Conservation (phyloP, 2,329 filamentous ascomycete species). For the Sclerotinia minor region DNA sequence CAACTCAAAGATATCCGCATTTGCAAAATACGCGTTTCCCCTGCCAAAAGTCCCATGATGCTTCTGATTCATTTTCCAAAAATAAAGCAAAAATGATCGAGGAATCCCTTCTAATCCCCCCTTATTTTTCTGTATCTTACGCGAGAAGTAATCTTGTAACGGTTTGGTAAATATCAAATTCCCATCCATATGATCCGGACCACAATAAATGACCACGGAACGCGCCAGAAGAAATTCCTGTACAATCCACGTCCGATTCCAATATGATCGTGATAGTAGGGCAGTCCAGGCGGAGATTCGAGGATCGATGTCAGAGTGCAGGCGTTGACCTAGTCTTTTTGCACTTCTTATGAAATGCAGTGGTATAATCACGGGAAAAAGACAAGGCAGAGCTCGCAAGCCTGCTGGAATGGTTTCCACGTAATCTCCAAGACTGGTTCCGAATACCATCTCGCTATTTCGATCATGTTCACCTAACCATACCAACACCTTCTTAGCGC, state of each 20-base stretch:
- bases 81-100: conserved; percentile 5
- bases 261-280: conserved; percentile 20
- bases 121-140: conserved; percentile 18
- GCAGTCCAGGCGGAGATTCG: conserved; percentile 19
- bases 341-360: neutral
- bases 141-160: conserved; percentile 10
- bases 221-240: conserved; percentile 23
- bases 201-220: conserved; percentile 13
- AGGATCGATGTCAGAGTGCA: neutral
- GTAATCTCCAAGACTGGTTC: conserved; percentile 9
- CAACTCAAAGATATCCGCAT: conserved; percentile 6
- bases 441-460: conserved; percentile 22
- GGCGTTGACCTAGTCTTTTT: neutral
- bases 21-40: neutral
- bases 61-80: conserved; percentile 18
- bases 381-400: neutral
- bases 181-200: conserved; percentile 12
- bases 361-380: conserved; percentile 4
- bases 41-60: conserved; percentile 9
- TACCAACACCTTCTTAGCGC: conserved; percentile 23
- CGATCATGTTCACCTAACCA: conserved; percentile 22
- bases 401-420: conserved; percentile 3
- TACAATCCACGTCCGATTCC: conserved; percentile 25
- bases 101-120: conserved; percentile 16
- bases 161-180: conserved; percentile 10